Conservation (phyloP, 2,329 filamentous ascomycete genomes). For the Talaromyces atroroseus region DNA sequence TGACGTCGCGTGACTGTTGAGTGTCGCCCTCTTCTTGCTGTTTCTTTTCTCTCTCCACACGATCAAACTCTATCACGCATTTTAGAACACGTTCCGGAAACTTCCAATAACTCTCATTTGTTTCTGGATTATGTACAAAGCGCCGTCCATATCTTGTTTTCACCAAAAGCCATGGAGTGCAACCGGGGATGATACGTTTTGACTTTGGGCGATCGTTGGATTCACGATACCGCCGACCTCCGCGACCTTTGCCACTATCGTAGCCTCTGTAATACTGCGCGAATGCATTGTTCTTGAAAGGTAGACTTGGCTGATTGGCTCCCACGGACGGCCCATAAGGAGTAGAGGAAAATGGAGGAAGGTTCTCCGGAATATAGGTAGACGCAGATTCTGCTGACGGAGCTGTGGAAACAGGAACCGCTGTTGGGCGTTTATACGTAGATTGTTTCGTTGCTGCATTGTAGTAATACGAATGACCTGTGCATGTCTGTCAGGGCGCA, state of each 20-base stretch:
- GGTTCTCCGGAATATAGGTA: constrained; percentile 28
- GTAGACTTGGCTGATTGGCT: constrained; percentile 16
- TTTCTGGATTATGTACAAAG: constrained; percentile 83
- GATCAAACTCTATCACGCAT: constrained; percentile 62
- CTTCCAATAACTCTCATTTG: constrained; percentile 89
- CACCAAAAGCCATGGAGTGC: constrained; percentile 85
- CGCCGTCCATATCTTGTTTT: constrained; percentile 82
- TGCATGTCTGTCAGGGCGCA: constrained; percentile 17
- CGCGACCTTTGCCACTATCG: constrained; percentile 49
- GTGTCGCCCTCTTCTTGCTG: constrained; percentile 46
- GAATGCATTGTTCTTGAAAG: constrained; percentile 24
- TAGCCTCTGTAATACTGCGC: constrained; percentile 41
- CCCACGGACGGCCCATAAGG: constrained; percentile 18
- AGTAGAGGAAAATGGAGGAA: constrained; percentile 33
- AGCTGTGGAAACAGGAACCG: constrained; percentile 21
- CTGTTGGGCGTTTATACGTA: constrained; percentile 73
- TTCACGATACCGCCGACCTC: constrained; percentile 59
- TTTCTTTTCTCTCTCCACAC: constrained; percentile 65
- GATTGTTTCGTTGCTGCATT: constrained; percentile 76
- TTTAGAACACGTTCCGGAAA: constrained; percentile 83
- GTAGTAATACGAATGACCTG: constrained; percentile 83
- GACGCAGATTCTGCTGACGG: constrained; percentile 37
- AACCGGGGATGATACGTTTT: constrained; percentile 71
- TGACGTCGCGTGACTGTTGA: constrained; percentile 18
- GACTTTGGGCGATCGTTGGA: constrained; percentile 75